phyloP scores from a whole-genome alignment of 2,329 filamentous ascomycete species.

The Colletotrichum lentis region DNA sequence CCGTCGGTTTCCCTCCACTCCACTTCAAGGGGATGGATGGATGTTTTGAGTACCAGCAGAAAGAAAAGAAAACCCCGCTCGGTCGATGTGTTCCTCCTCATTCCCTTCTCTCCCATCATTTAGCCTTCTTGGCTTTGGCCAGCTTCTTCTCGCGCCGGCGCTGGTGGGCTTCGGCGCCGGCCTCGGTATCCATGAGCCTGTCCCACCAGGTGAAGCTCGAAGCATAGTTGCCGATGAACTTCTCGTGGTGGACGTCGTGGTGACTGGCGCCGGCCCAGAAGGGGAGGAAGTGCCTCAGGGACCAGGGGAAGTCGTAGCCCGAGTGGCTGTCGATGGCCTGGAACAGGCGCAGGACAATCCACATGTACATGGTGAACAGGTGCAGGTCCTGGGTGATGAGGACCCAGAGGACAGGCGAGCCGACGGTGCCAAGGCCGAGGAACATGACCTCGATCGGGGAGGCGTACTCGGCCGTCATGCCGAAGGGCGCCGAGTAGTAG shows the following conservation, averaged over 20 bases:
- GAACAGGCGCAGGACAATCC: slow-evolving; percentile 92
- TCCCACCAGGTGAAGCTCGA: slow-evolving; percentile 99
- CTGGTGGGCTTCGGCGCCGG: slow-evolving; percentile 85
- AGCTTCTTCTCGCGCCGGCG: slow-evolving; percentile 81
- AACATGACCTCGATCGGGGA: slow-evolving; percentile 97
- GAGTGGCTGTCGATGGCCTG: slow-evolving; percentile 98
- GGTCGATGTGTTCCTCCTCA: background rate
- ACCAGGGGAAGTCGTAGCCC: slow-evolving; percentile 99
- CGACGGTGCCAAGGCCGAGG: slow-evolving; percentile 86
- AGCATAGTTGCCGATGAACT: slow-evolving; percentile 97
- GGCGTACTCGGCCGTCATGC: slow-evolving; percentile 94
- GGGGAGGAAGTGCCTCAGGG: slow-evolving; percentile 90
- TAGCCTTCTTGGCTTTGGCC: slow-evolving; percentile 72
- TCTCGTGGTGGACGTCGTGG: slow-evolving; percentile 97
- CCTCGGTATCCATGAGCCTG: slow-evolving; percentile 90
- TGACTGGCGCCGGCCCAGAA: slow-evolving; percentile 98
- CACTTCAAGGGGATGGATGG: too few relatives aligned
- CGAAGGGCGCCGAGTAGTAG: slow-evolving; percentile 98
- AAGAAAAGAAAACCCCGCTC: too few relatives aligned
- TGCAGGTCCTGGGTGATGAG: slow-evolving; percentile 86
- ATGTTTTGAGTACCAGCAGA: too few relatives aligned
- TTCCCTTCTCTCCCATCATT: slow-evolving; percentile 63
- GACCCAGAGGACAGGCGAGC: slow-evolving; percentile 83
- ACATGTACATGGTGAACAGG: slow-evolving; percentile 96
- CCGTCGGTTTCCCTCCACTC: background rate